Evolutionary conservation across 108 stramenopile genomes (phyloP).

Genomic region (Nitzschia sp.): DNA sequence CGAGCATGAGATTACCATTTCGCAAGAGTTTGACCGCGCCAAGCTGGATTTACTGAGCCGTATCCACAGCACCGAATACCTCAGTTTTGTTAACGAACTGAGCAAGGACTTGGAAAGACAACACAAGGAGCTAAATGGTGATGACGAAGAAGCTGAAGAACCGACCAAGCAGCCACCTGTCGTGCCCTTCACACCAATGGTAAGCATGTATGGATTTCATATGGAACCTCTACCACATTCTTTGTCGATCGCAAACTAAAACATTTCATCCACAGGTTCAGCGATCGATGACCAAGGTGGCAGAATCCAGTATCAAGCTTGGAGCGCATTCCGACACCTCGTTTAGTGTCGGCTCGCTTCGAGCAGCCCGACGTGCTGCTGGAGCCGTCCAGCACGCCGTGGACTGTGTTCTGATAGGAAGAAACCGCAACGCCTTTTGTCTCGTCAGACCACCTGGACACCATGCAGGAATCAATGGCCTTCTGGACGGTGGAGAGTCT

Average conservation of each 20-base stretch:
- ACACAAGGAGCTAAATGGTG: conserved; percentile 36
- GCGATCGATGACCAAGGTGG: conserved; percentile 61
- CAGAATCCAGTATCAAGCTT: conserved; percentile 57
- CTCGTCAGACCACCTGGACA: conserved; percentile 98
- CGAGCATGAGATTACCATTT: conserved; percentile 72
- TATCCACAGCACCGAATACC: conserved; percentile 87
- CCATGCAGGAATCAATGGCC: conserved; percentile 93
- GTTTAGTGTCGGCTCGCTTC: conserved; percentile 85
- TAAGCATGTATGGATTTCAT: conserved; percentile 20
- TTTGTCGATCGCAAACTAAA: too few species aligned
- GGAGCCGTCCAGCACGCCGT: conserved; percentile 94
- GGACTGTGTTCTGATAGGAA: conserved; percentile 85
- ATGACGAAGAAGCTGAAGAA: conserved; percentile 25
- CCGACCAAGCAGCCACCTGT: conserved; percentile 41
- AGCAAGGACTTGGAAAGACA: conserved; percentile 80
- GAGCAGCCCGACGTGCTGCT: conserved; percentile 88
- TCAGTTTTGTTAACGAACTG: conserved; percentile 85
- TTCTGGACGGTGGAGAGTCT: conserved; percentile 90
- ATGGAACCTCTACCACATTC: neutral
- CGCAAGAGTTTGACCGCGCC: conserved; percentile 85
- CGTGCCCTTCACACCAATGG: conserved; percentile 86
- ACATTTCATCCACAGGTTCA: conserved; percentile 45
- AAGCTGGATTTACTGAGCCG: conserved; percentile 86
- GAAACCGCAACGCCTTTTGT: conserved; percentile 93
- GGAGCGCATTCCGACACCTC: conserved; percentile 83